Percentiles rank a stretch among this genome's conserved stretches.
phyloP scores from a whole-genome alignment of 331 rosid species.

The Quercus tomentella region DNA sequence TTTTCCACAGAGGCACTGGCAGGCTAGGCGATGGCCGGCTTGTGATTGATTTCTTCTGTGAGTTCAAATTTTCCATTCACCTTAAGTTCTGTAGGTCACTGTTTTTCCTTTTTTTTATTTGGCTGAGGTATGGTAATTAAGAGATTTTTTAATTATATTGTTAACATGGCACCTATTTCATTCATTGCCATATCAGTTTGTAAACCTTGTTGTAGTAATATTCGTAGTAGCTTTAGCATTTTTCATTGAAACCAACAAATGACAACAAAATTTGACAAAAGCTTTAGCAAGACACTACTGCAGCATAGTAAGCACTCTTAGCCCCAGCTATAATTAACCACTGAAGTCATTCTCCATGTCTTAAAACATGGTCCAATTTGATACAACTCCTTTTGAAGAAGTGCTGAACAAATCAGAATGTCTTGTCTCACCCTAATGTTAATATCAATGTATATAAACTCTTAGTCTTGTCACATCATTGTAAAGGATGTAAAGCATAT shows the following conservation, averaged over 20 bases:
- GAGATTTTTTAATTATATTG: too few species aligned
- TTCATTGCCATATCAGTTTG: too few species aligned
- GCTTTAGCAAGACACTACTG: neutral
- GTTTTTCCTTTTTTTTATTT: neutral
- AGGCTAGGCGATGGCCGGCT: neutral
- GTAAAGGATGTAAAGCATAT: neutral
- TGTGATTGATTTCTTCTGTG: neutral
- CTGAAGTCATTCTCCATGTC: neutral
- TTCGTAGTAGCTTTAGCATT: too few species aligned
- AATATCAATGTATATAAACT: neutral
- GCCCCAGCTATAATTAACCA: neutral
- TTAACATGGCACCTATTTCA: too few species aligned
- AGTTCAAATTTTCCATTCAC: neutral
- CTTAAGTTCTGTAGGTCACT: neutral
- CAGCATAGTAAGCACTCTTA: neutral
- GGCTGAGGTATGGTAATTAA: neutral
- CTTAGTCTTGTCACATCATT: neutral
- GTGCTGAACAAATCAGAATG: neutral
- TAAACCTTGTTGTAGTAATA: too few species aligned
- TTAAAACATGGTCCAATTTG: too few species aligned
- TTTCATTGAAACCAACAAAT: neutral
- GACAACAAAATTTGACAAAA: neutral
- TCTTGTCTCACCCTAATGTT: neutral
- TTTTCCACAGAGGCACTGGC: neutral
- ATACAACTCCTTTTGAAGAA: neutral